Percentiles rank a stretch among this genome's conserved stretches.
Evolutionary conservation across 768 basidiomycete genomes (phyloP).

Genomic region (Nidula microcarpa): DNA sequence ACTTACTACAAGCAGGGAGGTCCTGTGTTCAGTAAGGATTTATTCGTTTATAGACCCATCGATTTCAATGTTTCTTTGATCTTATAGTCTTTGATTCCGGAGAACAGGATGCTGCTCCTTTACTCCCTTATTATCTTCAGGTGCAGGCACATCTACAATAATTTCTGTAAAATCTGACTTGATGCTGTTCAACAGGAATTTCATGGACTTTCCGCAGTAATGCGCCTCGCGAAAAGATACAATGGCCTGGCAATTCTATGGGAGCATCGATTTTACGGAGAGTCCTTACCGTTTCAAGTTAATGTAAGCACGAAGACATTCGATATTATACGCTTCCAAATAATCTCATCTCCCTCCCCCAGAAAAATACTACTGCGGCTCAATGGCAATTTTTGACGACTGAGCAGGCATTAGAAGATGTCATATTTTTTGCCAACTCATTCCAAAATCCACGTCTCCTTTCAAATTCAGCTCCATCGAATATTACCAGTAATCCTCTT

Average conservation of each 20-base stretch:
- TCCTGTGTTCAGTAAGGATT: constrained; percentile 39
- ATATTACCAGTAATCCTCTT: constrained; percentile 2
- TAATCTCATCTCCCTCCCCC: not conserved
- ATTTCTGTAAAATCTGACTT: not conserved
- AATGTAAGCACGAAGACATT: constrained; percentile 23
- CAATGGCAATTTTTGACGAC: constrained; percentile 47
- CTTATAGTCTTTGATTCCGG: constrained; percentile 46
- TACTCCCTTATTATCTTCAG: constrained; percentile 47
- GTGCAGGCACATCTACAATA: constrained; percentile 9
- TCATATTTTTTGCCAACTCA: constrained; percentile 44
- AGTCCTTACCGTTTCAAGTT: constrained; percentile 42
- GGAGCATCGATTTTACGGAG: constrained; percentile 50
- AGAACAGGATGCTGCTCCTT: constrained; percentile 44
- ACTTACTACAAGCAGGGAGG: constrained; percentile 45
- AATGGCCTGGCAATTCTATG: constrained; percentile 44
- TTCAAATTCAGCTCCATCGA: not conserved
- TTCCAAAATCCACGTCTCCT: constrained; percentile 16
- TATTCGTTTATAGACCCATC: not conserved
- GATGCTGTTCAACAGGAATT: constrained; percentile 27
- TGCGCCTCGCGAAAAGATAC: constrained; percentile 44
- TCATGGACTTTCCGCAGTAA: constrained; percentile 44
- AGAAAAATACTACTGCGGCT: constrained; percentile 42
- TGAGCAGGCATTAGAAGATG: constrained; percentile 47
- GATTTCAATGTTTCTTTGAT: not conserved
- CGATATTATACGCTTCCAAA: not conserved